Percentiles rank a stretch among this genome's conserved stretches.
These are phyloP conservation scores for Tritrichomonas musculus DNA, from an alignment of 208 protist genomes.

Conservation along the genomic window DNA sequence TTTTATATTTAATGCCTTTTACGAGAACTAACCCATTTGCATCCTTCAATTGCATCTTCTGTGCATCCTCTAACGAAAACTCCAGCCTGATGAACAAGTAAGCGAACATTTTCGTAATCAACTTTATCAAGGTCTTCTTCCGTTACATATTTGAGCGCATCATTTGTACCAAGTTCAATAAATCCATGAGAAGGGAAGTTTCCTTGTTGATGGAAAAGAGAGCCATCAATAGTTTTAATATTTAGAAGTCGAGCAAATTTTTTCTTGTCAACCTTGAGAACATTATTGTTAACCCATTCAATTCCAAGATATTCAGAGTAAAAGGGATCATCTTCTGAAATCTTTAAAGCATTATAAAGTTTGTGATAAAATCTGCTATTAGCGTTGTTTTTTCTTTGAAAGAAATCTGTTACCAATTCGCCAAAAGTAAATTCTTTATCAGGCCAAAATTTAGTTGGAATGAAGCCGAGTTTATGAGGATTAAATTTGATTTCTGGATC, in stretches of 20 bases:
- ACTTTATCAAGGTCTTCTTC: background rate
- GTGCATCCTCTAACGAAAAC: background rate
- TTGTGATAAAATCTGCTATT: slow-evolving; percentile 1
- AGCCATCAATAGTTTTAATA: background rate
- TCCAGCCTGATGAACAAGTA: background rate
- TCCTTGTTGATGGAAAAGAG: slow-evolving; percentile 25
- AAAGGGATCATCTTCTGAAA: background rate
- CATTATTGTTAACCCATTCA: background rate
- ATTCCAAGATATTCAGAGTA: slow-evolving; percentile 1
- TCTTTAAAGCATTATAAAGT: slow-evolving; percentile 28
- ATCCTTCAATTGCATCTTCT: background rate
- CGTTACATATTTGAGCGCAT: background rate
- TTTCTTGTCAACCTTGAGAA: slow-evolving; percentile 15
- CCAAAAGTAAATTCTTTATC: slow-evolving; percentile 10
- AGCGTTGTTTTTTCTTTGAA: slow-evolving; percentile 33
- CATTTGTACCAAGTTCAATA: background rate
- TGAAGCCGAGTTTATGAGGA: slow-evolving; percentile 5
- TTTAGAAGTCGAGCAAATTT: background rate
- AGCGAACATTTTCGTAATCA: background rate
- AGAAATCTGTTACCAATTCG: background rate
- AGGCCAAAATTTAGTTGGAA: background rate
- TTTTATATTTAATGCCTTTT: background rate
- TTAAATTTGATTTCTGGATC: slow-evolving; percentile 17
- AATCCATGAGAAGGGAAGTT: slow-evolving; percentile 34
- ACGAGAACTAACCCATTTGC: background rate